phyloP scores from a whole-genome alignment of 257 asterid species.

The Cordia subcordata region DNA sequence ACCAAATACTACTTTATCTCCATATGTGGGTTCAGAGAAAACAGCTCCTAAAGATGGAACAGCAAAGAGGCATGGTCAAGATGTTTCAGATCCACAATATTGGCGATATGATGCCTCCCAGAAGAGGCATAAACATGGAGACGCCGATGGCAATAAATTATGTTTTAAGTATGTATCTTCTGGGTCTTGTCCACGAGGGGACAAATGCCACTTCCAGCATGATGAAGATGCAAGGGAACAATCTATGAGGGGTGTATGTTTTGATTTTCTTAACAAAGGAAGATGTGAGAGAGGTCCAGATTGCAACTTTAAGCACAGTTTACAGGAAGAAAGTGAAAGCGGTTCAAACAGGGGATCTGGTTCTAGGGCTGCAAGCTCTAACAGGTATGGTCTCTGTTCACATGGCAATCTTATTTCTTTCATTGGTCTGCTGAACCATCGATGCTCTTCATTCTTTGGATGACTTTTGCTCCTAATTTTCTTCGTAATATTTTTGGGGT shows the following conservation, averaged over 20 bases:
- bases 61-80: constrained; percentile 52
- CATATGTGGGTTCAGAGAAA: constrained; percentile 43
- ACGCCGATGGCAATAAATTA: constrained; percentile 54
- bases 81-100: constrained; percentile 66
- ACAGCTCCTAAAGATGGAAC: constrained; percentile 37
- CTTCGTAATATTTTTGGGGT: neutral
- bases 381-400: constrained; percentile 44
- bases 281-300: constrained; percentile 92
- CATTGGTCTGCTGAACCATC: neutral
- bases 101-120: constrained; percentile 89
- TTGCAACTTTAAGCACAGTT: constrained; percentile 79
- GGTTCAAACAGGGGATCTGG: constrained; percentile 45
- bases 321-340: constrained; percentile 62
- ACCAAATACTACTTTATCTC: constrained; percentile 68
- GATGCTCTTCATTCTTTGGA: neutral
- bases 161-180: constrained; percentile 85
- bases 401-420: too few species aligned
- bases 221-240: constrained; percentile 90
- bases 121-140: constrained; percentile 79
- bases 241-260: constrained; percentile 83
- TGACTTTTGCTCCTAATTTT: neutral
- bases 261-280: constrained; percentile 94
- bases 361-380: constrained; percentile 49
- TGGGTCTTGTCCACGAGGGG: constrained; percentile 89
- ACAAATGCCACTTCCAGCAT: constrained; percentile 76